These are phyloP conservation scores for Exophiala bonariae DNA, from an alignment of 2,329 filamentous ascomycete genomes.

Conservation along the genomic window DNA sequence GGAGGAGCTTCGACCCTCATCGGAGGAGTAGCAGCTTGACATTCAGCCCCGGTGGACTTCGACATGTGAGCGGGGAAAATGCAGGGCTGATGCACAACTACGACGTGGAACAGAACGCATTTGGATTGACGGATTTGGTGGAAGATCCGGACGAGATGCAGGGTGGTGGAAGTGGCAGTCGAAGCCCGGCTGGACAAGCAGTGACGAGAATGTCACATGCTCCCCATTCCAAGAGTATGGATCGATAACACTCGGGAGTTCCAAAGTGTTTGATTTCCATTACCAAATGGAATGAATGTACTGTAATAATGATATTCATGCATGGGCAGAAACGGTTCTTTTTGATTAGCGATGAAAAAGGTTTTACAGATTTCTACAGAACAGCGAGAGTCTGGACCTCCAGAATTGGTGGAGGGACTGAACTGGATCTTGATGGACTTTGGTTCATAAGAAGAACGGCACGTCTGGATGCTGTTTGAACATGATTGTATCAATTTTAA, in stretches of 20 bases:
- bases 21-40: conserved; percentile 50
- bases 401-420: no score
- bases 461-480: no score
- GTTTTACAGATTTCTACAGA: conserved; percentile 16
- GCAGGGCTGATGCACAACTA: conserved; percentile 86
- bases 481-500: no score
- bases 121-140: conserved; percentile 75
- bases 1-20: conserved; percentile 60
- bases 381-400: no score
- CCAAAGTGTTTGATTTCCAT: conserved; percentile 1
- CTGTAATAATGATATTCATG: conserved; percentile 30
- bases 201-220: conserved; percentile 22
- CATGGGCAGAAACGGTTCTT: conserved; percentile 25
- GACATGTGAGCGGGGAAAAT: conserved; percentile 55
- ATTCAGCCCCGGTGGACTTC: conserved; percentile 56
- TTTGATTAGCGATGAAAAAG: conserved; percentile 21
- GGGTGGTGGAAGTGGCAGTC: conserved; percentile 17
- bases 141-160: conserved; percentile 54
- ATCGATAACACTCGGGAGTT: conserved; percentile 14
- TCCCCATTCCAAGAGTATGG: conserved; percentile 23
- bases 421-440: no score
- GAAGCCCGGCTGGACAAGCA: conserved; percentile 6
- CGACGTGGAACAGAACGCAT: conserved; percentile 76
- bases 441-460: no score
- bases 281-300: neutral